Evolutionary conservation across 768 basidiomycete genomes (phyloP), one percentile per base, ranked within the genome.

Genomic region (Coprinopsis sp.): DNA sequence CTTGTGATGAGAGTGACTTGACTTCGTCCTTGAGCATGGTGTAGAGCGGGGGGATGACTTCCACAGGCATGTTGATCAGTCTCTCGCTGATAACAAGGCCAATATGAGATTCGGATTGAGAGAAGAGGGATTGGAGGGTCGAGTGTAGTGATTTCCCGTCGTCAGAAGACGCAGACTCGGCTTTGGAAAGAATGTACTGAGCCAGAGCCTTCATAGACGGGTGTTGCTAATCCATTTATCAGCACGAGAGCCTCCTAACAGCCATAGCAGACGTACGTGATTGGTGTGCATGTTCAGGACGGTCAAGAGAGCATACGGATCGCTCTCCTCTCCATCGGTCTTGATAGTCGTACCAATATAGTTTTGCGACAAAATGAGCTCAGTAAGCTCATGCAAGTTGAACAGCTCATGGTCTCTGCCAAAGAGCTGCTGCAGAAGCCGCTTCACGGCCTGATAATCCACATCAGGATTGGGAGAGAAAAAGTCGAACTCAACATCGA

Each of bases 401-500:
- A 99, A 70, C 5, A 68, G 58, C 38, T 87, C 81, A 0, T 90
- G 82, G 60, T 97, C 95, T 30, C 71, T 66, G 21, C 81, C 74
- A 54, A 91, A 82, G 22, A 88, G 79, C 62, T 90, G 87, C 0
- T 59, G 59, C 12, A 87, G 62, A 1, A 91, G 74, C 0, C 87
- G 77, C 46, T 89, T 87, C 58, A 95, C 71, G 2, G 93, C 91
- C 52, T 87, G 82, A 61, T 87, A 96, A 68, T 98, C 94, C 56
- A 89, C 66, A 21, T 63, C 74, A 2, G 87, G 80, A 54, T 88
- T 84, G 5, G 90, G 82, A 62, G 90, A 84, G 74, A 90, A 94
- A 62, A 96, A 98, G 54, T 96, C 92, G 58, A 98, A 97, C 58
- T 87, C 84, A 54, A 94, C 85, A 64, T 94, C 78, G 66, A 94